Conservation (phyloP, 1,284 basidiomycete genomes). For the Irpex sp. region DNA sequence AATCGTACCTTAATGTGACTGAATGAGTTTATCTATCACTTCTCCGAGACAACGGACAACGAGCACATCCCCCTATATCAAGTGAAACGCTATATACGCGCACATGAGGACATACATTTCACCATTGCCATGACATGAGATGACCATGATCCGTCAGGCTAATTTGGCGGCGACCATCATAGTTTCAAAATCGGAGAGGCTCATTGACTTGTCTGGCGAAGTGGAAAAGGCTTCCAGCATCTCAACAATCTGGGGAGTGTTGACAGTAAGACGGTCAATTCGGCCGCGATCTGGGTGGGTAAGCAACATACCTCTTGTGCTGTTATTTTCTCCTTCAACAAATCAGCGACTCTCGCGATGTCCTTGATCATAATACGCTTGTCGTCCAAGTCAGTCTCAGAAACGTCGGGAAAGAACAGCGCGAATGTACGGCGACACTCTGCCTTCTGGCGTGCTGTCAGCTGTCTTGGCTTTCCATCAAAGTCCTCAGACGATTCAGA, state of each 20-base stretch:
- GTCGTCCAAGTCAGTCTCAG: slow-evolving; percentile 37
- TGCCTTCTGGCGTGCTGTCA: slow-evolving; percentile 51
- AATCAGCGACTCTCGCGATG: slow-evolving; percentile 48
- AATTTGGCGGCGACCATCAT: slow-evolving; percentile 65
- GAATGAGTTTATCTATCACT: background rate
- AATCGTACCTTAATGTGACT: background rate
- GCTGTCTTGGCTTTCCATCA: slow-evolving; percentile 12
- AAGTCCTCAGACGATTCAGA: slow-evolving; percentile 10
- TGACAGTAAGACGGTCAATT: background rate
- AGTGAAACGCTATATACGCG: background rate
- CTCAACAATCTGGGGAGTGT: slow-evolving; percentile 53
- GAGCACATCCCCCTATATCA: background rate
- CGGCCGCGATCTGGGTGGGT: background rate
- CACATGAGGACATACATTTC: background rate
- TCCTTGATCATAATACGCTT: slow-evolving; percentile 63
- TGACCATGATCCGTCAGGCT: slow-evolving; percentile 15
- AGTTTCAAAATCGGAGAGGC: slow-evolving; percentile 61
- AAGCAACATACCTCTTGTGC: slow-evolving; percentile 55
- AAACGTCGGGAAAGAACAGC: slow-evolving; percentile 61
- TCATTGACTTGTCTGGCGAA: slow-evolving; percentile 60
- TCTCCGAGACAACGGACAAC: background rate
- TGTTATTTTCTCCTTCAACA: slow-evolving; percentile 67
- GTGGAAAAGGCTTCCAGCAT: slow-evolving; percentile 74
- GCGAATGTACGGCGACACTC: slow-evolving; percentile 57
- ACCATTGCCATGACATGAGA: background rate